Base-by-base conservation (phyloP, 1,284 basidiomycete species). In the Peniophora sp. region DNA sequence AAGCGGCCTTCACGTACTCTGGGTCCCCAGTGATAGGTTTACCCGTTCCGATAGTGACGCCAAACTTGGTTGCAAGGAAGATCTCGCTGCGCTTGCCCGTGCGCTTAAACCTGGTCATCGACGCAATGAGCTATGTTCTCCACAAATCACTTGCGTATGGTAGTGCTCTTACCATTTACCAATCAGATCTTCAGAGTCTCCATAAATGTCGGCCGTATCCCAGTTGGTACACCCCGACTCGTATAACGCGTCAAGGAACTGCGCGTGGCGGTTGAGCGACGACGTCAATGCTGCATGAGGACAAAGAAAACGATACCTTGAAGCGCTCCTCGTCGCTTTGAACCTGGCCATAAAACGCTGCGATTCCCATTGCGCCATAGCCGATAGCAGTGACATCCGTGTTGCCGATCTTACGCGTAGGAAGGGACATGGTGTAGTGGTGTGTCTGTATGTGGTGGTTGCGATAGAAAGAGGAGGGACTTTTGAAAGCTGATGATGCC, bases 51-150 rank as follows among this genome's bases (percentile, higher is more conserved):
- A 46, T 44, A 47, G 39, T 11, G 47, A 65, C 2, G n/a, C 68
- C 70, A 39, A 71, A 72, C 58, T 75, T 77, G 50, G 74, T 75
- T 0, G 70, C 72, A 2, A 77, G 65, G 61, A 77, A 76, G 38
- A 76, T 69, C 43, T 73, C 61, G 45, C 64, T 55, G 6, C 70
- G 63, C 58, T 70, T 69, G 3, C 69, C 69, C 0, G 62, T 66
- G 39, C 55, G 59, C 49, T 65, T 65, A 57, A 72, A 65, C 70
- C 69, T 67, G 20, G 12, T 9, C 24, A 27, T 10, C 20, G 10
- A 16, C 34, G 17, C 5, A 25, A 27, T 44, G 17, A 17, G 20
- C 20, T 16, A 27, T 47, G 23, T 20, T 12, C 19, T 9, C 25
- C 35, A 23, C 6, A 6, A 19, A 12, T 23, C 19, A 19, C 9